Evolutionary conservation across 495 filamentous ascomycete species (phyloP).

Genomic region (Oidiodendron maius): DNA sequence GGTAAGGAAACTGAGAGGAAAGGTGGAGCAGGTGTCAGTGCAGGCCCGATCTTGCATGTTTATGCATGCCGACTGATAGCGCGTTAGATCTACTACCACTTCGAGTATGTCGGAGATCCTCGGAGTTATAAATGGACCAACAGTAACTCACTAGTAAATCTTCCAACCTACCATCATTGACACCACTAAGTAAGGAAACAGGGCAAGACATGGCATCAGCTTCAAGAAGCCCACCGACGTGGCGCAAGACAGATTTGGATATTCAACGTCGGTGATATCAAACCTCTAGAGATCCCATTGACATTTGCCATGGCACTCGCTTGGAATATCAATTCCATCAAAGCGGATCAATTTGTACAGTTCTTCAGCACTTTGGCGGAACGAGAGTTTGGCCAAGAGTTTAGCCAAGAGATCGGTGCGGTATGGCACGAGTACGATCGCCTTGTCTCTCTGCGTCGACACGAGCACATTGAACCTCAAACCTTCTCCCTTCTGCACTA

Average conservation of each 20-base stretch:
- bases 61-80: neutral
- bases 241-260: constrained; percentile 67
- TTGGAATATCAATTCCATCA: constrained; percentile 52
- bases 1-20: constrained; percentile 47
- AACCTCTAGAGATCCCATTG: constrained; percentile 61
- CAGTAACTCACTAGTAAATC: constrained; percentile 53
- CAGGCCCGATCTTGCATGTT: constrained; percentile 4
- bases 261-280: constrained; percentile 70
- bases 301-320: constrained; percentile 58
- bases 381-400: constrained; percentile 49
- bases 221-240: constrained; percentile 52
- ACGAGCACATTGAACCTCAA: constrained; percentile 56
- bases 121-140: constrained; percentile 68
- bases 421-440: constrained; percentile 55
- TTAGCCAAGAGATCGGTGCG: constrained; percentile 41
- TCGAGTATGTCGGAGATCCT: constrained; percentile 63
- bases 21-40: constrained; percentile 57
- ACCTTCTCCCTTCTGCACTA: constrained; percentile 66
- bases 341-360: constrained; percentile 38
- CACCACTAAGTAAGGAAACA: too few relatives aligned
- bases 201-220: constrained; percentile 27
- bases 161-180: neutral
- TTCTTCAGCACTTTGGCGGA: constrained; percentile 51
- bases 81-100: constrained; percentile 53
- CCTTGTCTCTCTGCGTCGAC: constrained; percentile 58